These are phyloP conservation scores for Boletus tylopilopsis DNA, from an alignment of 768 basidiomycete species.

Conservation along the genomic window DNA sequence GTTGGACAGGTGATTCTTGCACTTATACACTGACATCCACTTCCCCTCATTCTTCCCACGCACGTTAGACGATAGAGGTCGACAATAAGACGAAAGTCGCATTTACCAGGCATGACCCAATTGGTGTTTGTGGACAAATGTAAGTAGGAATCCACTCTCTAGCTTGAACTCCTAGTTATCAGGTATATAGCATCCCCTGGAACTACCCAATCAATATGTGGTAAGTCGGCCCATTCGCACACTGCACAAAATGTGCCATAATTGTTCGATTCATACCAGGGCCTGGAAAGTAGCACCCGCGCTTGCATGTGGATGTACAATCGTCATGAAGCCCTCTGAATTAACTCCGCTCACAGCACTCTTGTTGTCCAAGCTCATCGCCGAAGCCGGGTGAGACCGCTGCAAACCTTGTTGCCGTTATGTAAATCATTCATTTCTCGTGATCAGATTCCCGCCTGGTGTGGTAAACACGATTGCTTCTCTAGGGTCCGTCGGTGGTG, in stretches of 20 bases:
- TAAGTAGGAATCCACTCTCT: slow-evolving; percentile 30
- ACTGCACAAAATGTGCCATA: not conserved
- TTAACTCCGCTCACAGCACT: slow-evolving; percentile 81
- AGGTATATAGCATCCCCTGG: slow-evolving; percentile 70
- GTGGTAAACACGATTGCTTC: slow-evolving; percentile 89
- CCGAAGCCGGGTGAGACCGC: slow-evolving; percentile 70
- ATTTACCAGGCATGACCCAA: slow-evolving; percentile 84
- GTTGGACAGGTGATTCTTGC: slow-evolving; percentile 62
- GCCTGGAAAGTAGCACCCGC: slow-evolving; percentile 94
- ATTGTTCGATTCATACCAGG: slow-evolving; percentile 34
- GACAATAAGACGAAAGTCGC: slow-evolving; percentile 78
- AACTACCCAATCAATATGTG: slow-evolving; percentile 91
- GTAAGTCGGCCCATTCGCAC: slow-evolving; percentile 31
- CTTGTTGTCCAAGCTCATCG: slow-evolving; percentile 74
- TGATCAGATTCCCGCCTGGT: slow-evolving; percentile 79
- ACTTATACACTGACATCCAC: slow-evolving; percentile 1
- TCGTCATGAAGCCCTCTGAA: slow-evolving; percentile 95
- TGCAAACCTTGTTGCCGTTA: slow-evolving; percentile 7
- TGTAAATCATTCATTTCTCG: slow-evolving; percentile 13
- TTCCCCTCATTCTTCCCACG: slow-evolving; percentile 4
- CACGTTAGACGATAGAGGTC: slow-evolving; percentile 65
- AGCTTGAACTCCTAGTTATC: slow-evolving; percentile 9
- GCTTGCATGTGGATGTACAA: slow-evolving; percentile 85
- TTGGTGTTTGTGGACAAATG: slow-evolving; percentile 96
- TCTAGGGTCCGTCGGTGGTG: slow-evolving; percentile 76